These are phyloP conservation scores for Zymoseptoria ardabiliae DNA, from an alignment of 2,329 filamentous ascomycete species.

Conservation along the genomic window DNA sequence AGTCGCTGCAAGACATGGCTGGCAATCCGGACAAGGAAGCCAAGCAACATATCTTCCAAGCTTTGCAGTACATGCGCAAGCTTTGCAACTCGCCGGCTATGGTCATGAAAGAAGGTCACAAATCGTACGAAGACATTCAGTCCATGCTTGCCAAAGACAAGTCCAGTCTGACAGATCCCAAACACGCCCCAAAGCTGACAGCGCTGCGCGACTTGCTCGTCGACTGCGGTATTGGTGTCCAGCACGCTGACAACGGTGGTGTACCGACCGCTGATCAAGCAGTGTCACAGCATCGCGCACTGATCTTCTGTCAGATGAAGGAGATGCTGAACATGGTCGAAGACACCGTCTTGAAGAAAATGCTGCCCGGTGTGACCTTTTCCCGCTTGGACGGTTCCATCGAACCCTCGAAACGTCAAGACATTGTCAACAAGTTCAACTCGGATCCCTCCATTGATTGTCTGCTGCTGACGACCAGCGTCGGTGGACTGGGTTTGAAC, in stretches of 20 bases:
- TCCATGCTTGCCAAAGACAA: conserved; percentile 69
- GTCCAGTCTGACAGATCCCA: conserved; percentile 73
- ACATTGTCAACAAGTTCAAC: conserved; percentile 98
- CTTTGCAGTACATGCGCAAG: conserved; percentile 98
- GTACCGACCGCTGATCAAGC: conserved; percentile 61
- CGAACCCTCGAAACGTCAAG: conserved; percentile 86
- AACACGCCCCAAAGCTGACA: conserved; percentile 85
- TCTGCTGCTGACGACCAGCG: conserved; percentile 84
- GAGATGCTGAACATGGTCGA: conserved; percentile 99
- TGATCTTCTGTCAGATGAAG: conserved; percentile 99
- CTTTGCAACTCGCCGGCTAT: conserved; percentile 95
- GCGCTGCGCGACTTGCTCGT: conserved; percentile 87
- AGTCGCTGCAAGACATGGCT: conserved; percentile 76
- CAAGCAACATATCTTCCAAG: conserved; percentile 98
- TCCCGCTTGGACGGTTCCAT: conserved; percentile 90
- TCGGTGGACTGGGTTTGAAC: conserved; percentile 90
- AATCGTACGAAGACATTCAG: conserved; percentile 82
- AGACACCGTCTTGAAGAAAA: conserved; percentile 78
- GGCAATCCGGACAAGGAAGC: conserved; percentile 80
- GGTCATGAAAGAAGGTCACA: conserved; percentile 90
- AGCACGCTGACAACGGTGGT: conserved; percentile 38
- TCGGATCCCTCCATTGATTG: conserved; percentile 95
- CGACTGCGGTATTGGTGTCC: conserved; percentile 92
- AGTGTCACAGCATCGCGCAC: conserved; percentile 89
- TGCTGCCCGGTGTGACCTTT: conserved; percentile 88